Evolutionary conservation across 345 rosid genomes (phyloP), one percentile per base, ranked within the genome.

Genomic region (Salix arbutifolia): DNA sequence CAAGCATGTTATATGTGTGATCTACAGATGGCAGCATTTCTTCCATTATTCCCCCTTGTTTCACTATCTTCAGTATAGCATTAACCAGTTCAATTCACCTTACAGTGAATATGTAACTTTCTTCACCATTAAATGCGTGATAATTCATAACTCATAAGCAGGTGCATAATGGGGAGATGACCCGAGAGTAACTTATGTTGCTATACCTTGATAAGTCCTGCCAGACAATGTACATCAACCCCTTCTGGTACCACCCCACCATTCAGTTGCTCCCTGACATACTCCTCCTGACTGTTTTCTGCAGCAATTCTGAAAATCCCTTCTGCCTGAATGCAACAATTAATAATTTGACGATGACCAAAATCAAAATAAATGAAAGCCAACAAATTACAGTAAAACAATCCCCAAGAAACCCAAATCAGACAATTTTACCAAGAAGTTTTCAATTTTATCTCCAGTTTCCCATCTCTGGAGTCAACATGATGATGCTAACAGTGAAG

Each of bases 271-370:
- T 77, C 84, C 76, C 84, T 81, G 35, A 81, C 81, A 74, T 17
- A 56, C 76, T 81, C 84, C 71, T 81, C 84, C 76, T 81, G 84
- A 58, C 84, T 77, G 68, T 81, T 81, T 61, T 74, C 84, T 40
- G 78, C 84, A 56, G 65, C 78, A 53, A 81, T 81, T 70, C 84
- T 77, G 81, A 81, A 81, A 70, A 81, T 77, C 16, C 84, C 84
- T 77, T 81, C 84, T 17, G 81, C 84, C 84, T 81, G 78, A 31
- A 66, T 18, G 46, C 75, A 79, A 72, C 31, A 56, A 50, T 74
- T 62, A 79, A 21, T 30, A 19, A 67, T 52, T 70, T 26, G 31
- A 33, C 21, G 9, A 33, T 53, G 52, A 66, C 19, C 65, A 13
- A 4, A 73, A n/a, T 30, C 37, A 60, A 68, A 25, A 46, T 2